Base-by-base conservation (phyloP, 805 yeast species). In the Starmerella bombi region DNA sequence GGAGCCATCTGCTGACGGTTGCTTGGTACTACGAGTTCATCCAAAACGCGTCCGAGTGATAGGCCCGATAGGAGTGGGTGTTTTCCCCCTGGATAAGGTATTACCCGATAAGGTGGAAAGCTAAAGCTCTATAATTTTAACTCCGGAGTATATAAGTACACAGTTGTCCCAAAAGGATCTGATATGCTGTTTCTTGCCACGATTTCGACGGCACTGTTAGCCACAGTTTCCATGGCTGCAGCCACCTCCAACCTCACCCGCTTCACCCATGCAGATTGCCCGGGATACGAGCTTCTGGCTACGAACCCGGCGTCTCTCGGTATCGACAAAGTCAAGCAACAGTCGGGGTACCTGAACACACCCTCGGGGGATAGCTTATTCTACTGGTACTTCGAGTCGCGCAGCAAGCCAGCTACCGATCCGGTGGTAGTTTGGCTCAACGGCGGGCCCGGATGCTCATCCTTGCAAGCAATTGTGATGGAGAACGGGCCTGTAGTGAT, bases 401-500 rank as follows among this genome's bases (percentile, higher is more conserved):
- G 95, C 64, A 77, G 77, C 54, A 84, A 83, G 59, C 96, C 96
- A 3, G 62, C 60, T 40, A 81, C 66, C 39, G 96, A 88, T 60
- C 96, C 96, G 2, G 70, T 85, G 18, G 70, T 88, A 41, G 67
- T 88, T 50, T 85, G 95, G 97, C 67, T 86, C 52, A 86, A 86
- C 57, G 96, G 96, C 49, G 95, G 96, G 4, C 96, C 96, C 28
- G 96, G 96, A 10, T 86, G 96, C 58, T 82, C 94, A 0, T 82
- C 94, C 1, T 63, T 84, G 57, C 82, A 93, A 25, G 96, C 96
- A 7, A 65, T 86, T 43, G 74, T 88, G 53, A 84, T 86, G 55
- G 97, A 88, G 60, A 70, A 85, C 55, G 97, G 97, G 20, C 94
- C 96, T 4, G 72, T 94, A 0, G 68, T 77, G 12, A 74, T 88